Percentiles rank a stretch among this genome's conserved stretches.
phyloP scores from a whole-genome alignment of 768 basidiomycete genomes.

The Lyophyllum decastes region DNA sequence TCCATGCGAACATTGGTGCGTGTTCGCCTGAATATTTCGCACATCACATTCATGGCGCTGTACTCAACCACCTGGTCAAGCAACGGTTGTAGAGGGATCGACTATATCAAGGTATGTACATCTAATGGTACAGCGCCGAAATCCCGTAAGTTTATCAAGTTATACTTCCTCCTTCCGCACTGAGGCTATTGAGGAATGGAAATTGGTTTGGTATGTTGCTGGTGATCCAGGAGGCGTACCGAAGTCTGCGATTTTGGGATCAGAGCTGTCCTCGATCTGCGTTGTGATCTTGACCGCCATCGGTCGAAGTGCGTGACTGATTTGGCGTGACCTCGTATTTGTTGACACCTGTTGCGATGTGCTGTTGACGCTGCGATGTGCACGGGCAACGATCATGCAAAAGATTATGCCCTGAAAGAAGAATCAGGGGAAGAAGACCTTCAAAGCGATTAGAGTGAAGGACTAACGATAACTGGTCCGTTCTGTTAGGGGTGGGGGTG shows the following conservation, averaged over 20 bases:
- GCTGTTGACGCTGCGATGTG: slow-evolving; percentile 15
- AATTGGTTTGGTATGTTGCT: slow-evolving; percentile 9
- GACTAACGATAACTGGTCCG: slow-evolving; percentile 20
- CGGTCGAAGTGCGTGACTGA: slow-evolving; percentile 15
- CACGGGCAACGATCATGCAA: slow-evolving; percentile 24
- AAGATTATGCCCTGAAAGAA: slow-evolving; percentile 22
- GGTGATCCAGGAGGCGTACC: slow-evolving; percentile 16
- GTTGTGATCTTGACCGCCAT: slow-evolving; percentile 21
- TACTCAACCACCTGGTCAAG: too few species aligned
- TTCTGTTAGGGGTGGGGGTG: slow-evolving; percentile 10
- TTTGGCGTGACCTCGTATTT: slow-evolving; percentile 8
- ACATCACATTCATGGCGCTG: too few species aligned
- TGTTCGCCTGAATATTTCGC: too few species aligned
- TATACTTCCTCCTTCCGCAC: neutral
- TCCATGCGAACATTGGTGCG: too few species aligned
- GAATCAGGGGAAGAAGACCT: neutral
- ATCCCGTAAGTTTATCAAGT: neutral
- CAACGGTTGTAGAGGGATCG: neutral
- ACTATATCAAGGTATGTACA: neutral
- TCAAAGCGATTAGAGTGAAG: neutral
- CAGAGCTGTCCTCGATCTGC: slow-evolving; percentile 12
- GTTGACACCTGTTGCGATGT: slow-evolving; percentile 5
- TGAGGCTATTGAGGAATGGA: neutral
- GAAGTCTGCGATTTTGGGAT: slow-evolving; percentile 10
- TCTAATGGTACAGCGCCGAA: neutral